These are phyloP conservation scores for Knufia petricola DNA, from an alignment of 2,329 filamentous ascomycete species.

Conservation along the genomic window DNA sequence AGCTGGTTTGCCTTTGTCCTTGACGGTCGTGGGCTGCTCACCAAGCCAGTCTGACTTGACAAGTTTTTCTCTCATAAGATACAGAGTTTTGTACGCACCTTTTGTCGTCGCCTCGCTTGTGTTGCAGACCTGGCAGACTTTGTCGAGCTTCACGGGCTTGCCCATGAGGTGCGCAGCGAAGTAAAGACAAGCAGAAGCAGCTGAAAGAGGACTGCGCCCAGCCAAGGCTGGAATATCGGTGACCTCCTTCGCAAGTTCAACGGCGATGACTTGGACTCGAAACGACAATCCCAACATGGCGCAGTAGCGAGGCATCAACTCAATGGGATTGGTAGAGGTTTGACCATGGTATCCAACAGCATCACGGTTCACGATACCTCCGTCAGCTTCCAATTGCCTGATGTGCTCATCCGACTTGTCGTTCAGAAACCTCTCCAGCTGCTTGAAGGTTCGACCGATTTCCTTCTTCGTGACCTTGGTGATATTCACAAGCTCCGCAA, in stretches of 20 bases:
- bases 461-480: conserved; percentile 96
- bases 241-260: conserved; percentile 67
- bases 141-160: conserved; percentile 67
- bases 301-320: conserved; percentile 84
- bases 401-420: conserved; percentile 50
- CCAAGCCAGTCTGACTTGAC: conserved; percentile 35
- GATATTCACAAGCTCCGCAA: conserved; percentile 86
- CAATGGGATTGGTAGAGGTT: conserved; percentile 66
- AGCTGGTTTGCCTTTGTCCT: conserved; percentile 9
- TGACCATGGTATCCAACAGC: conserved; percentile 57
- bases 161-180: conserved; percentile 85
- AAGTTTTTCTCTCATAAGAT: conserved; percentile 61
- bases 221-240: conserved; percentile 70
- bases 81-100: conserved; percentile 85
- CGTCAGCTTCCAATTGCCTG: conserved; percentile 40
- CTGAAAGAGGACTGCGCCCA: conserved; percentile 85
- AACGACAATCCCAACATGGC: conserved; percentile 68
- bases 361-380: conserved; percentile 46
- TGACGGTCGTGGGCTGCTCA: conserved; percentile 14
- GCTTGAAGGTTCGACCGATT: conserved; percentile 91
- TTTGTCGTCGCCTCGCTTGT: conserved; percentile 97
- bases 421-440: conserved; percentile 73
- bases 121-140: conserved; percentile 73
- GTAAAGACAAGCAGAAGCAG: conserved; percentile 92
- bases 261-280: conserved; percentile 68